These are phyloP conservation scores for Theobroma cacao DNA, from an alignment of 345 rosid species.

Conservation along the genomic window DNA sequence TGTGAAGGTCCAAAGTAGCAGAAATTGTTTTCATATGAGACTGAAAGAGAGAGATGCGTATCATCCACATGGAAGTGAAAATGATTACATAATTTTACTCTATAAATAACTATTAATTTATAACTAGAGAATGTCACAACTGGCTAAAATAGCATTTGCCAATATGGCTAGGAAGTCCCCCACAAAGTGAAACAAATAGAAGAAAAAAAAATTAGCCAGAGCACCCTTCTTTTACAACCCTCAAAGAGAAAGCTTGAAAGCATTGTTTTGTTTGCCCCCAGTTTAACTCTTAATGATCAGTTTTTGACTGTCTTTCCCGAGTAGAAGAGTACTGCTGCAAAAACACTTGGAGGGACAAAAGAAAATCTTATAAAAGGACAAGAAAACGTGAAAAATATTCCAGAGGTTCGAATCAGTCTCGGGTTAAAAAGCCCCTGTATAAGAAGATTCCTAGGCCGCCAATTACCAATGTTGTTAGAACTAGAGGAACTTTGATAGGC, in stretches of 20 bases:
- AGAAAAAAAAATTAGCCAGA: neutral
- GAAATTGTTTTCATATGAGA: too few relatives aligned
- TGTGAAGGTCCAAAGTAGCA: too few relatives aligned
- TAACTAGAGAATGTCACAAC: neutral
- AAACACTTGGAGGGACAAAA: slow-evolving; percentile 10
- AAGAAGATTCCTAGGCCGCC: slow-evolving; percentile 66
- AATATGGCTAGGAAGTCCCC: neutral
- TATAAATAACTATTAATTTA: too few relatives aligned
- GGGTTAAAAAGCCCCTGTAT: slow-evolving; percentile 45
- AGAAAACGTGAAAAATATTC: slow-evolving; percentile 10
- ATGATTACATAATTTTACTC: too few relatives aligned
- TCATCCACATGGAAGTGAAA: too few relatives aligned
- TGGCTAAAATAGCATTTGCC: neutral
- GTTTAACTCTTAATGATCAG: slow-evolving; percentile 1
- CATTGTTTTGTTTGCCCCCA: neutral
- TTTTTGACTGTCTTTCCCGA: slow-evolving; percentile 9
- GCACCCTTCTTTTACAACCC: neutral
- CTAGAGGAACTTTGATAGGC: slow-evolving; percentile 48
- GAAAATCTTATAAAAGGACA: neutral
- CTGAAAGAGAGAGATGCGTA: too few relatives aligned
- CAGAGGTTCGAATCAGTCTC: slow-evolving; percentile 27
- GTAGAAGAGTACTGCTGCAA: slow-evolving; percentile 8
- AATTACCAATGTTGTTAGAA: slow-evolving; percentile 49
- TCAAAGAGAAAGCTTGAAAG: neutral
- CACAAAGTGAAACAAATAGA: neutral